Conservation (phyloP, 306 rosid genomes). For the Cucurbita argyrosperma region DNA sequence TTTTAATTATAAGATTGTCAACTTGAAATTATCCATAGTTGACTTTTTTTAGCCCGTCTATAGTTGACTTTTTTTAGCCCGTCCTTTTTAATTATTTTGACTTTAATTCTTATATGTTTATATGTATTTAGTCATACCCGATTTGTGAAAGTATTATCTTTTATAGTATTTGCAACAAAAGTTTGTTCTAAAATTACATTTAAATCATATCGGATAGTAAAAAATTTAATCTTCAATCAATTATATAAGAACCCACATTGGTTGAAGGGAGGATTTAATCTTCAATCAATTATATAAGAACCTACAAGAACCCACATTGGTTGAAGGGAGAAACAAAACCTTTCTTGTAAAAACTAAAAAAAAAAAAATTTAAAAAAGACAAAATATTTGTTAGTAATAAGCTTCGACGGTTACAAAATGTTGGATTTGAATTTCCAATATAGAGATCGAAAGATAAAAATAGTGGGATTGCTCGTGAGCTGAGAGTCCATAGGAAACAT, state of each 20-base stretch:
- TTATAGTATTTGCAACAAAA: neutral
- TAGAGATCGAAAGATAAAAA: neutral
- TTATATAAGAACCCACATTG: no score
- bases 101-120: neutral
- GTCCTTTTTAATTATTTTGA: neutral
- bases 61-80: neutral
- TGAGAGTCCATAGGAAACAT: neutral
- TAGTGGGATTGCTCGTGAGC: slow-evolving; percentile 1
- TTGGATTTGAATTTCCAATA: neutral
- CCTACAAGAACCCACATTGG: no score
- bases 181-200: no score
- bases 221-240: no score
- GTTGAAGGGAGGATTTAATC: no score
- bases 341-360: no score
- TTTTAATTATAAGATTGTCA: neutral
- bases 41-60: neutral
- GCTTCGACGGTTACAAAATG: no score
- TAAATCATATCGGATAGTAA: no score
- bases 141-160: neutral
- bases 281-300: no score
- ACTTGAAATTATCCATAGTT: neutral
- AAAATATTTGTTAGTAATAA: no score
- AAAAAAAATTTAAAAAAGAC: no score
- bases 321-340: no score
- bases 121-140: neutral